Base-by-base conservation (phyloP, 306 rosid species). In the Arachis hypogaea region DNA sequence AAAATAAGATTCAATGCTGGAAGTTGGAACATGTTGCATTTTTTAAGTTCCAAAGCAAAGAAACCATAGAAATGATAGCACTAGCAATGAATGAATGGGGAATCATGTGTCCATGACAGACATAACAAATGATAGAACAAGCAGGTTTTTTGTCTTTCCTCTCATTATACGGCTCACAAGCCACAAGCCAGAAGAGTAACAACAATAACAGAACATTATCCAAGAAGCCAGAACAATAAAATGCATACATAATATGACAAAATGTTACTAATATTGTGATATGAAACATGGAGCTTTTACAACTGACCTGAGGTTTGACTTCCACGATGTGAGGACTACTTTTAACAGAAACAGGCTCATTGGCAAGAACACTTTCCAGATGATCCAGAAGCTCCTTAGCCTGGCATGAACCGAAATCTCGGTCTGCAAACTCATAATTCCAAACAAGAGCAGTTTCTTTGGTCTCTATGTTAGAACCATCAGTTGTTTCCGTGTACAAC, bases 341-440 rank as follows among this genome's bases (percentile, higher is more conserved):
- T 83, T 89, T 92, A 82, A 92, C 97, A 61, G 96, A 85, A 73
- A 92, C 97, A 33, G 97, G 97, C 89, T 92, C 97, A 72, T 92
- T 92, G 41, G 96, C 68, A 38, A 92, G 96, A 82, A 92, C 97
- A 85, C 97, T 88, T 83, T 92, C 97, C 54, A 92, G 84, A 82
- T 92, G 97, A 78, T 92, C 90, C 14, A 92, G 79, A 67, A 92
- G 96, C 84, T 92, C 97, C 90, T 92, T 92, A 11, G 96, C 97
- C 69, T 89, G 97, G 77, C 96, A 92, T 38, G 91, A 89, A 49
- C 96, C 97, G 9, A 92, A 92, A 76, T 92, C 96, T 3, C 90
- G 90, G 79, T 92, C 96, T 7, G 97, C 96, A 62, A 71, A 85
- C 78, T 86, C 84, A 45, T 92, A 89, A 69, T 88, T 89, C 97